A percentile compares a stretch with the other conserved stretches of the same genome.
These are phyloP conservation scores for Clitopilus passeckerianus DNA, from an alignment of 768 basidiomycete species.

Conservation along the genomic window DNA sequence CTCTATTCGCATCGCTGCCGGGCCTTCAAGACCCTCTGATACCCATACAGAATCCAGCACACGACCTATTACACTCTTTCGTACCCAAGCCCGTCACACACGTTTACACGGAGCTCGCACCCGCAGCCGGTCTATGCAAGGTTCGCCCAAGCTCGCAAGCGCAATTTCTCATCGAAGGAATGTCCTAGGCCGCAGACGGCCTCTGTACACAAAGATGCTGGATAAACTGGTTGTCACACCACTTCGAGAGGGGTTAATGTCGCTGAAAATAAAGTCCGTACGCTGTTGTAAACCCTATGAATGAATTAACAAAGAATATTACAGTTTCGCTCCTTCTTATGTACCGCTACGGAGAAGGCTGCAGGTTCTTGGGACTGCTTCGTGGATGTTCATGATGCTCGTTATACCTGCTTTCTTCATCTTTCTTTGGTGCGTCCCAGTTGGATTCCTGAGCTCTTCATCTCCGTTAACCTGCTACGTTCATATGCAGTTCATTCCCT, in stretches of 20 bases:
- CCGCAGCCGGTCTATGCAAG: too few relatives aligned
- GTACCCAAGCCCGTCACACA: too few relatives aligned
- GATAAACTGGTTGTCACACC: not conserved
- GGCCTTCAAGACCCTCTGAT: not conserved
- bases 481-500: not conserved
- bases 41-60: too few relatives aligned
- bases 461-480: not conserved
- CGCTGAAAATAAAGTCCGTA: not conserved
- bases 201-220: not conserved
- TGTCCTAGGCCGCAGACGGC: not conserved
- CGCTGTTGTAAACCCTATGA: not conserved
- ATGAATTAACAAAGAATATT: too few relatives aligned
- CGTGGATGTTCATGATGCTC: slow-evolving; percentile 1
- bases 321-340: not conserved
- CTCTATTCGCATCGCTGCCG: too few relatives aligned
- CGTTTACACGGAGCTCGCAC: too few relatives aligned
- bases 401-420: not conserved
- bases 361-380: not conserved
- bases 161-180: not conserved
- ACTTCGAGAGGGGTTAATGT: not conserved
- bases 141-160: too few relatives aligned
- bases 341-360: not conserved
- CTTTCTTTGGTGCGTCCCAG: not conserved
- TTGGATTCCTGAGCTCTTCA: too few relatives aligned
- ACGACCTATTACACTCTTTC: too few relatives aligned